Percentiles rank a stretch among this genome's conserved stretches.
Evolutionary conservation across 2,329 filamentous ascomycete species (phyloP).

Genomic region (Colletotrichum neosansevieriae): DNA sequence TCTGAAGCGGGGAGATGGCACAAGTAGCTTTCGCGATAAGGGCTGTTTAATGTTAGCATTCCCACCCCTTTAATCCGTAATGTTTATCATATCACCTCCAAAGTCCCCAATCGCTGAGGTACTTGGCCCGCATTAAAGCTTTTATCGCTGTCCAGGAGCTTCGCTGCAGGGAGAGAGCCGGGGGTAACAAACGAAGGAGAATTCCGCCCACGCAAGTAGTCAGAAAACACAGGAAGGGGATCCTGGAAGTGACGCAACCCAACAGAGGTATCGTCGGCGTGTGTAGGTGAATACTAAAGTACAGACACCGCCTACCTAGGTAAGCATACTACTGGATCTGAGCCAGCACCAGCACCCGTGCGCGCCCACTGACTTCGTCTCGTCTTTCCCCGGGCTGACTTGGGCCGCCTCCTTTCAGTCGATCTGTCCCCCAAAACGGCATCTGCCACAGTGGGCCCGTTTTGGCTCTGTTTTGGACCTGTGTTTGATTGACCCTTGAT

Average conservation of each 20-base stretch:
- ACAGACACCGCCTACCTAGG: too few relatives aligned
- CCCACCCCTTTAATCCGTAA: too few relatives aligned
- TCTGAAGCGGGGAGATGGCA: conserved; percentile 7
- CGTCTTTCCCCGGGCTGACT: conserved; percentile 24
- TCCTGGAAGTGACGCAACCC: conserved; percentile 13
- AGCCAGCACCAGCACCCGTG: too few relatives aligned
- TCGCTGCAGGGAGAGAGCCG: conserved; percentile 18
- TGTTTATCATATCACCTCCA: background rate
- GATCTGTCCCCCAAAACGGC: conserved; percentile 27
- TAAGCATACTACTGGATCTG: too few relatives aligned
- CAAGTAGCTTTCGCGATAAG: conserved; percentile 16
- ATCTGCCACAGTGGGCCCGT: conserved; percentile 40
- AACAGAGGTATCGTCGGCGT: background rate
- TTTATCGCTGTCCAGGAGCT: conserved; percentile 20
- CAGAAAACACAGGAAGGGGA: background rate
- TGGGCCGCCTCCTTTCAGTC: conserved; percentile 25
- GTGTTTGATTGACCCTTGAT: too few relatives aligned
- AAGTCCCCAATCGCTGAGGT: background rate
- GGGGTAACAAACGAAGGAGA: background rate
- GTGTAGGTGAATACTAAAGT: too few relatives aligned
- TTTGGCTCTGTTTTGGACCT: conserved; percentile 38
- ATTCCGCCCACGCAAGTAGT: conserved; percentile 2
- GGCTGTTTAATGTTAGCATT: background rate
- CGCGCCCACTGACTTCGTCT: background rate
- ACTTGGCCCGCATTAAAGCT: conserved; percentile 24